Conservation (phyloP, 352 stramenopile species). For the Lagenidium giganteum region DNA sequence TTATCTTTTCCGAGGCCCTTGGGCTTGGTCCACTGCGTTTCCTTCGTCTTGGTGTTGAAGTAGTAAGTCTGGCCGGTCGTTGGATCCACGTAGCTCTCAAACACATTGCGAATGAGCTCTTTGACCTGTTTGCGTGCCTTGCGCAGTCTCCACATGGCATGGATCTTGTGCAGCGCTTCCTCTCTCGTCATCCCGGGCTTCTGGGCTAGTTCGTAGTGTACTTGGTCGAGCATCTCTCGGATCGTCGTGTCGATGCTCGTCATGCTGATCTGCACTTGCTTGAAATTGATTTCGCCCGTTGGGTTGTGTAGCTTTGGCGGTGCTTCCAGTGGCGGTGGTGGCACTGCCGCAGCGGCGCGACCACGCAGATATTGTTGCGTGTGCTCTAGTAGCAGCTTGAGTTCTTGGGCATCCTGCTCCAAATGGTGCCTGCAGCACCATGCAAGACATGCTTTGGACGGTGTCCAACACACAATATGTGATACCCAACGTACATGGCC, state of each 20-base stretch:
- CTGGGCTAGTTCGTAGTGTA: constrained; percentile 40
- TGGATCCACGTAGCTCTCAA: constrained; percentile 53
- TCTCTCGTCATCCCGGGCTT: constrained; percentile 39
- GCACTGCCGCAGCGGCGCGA: not conserved
- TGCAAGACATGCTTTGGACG: not conserved
- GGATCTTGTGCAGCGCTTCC: constrained; percentile 60
- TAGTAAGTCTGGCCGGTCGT: constrained; percentile 66
- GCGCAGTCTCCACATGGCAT: constrained; percentile 70
- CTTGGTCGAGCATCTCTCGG: constrained; percentile 29
- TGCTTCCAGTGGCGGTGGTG: not conserved
- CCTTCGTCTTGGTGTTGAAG: constrained; percentile 70
- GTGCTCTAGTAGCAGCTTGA: constrained; percentile 45
- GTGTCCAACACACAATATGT: not conserved
- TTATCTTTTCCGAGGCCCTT: constrained; percentile 26
- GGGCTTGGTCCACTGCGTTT: constrained; percentile 66
- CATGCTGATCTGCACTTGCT: constrained; percentile 29
- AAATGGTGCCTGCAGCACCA: constrained; percentile 39
- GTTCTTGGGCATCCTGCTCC: constrained; percentile 57
- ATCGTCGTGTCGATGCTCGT: constrained; percentile 35
- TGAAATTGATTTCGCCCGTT: constrained; percentile 31
- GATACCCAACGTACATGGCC: constrained; percentile 23
- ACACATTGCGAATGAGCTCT: constrained; percentile 50
- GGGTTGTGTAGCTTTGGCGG: constrained; percentile 6
- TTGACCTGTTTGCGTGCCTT: constrained; percentile 65
- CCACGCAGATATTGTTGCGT: constrained; percentile 32